These are phyloP conservation scores for Scopulariopsis brevicaulis DNA, from an alignment of 2,329 filamentous ascomycete genomes.

Conservation along the genomic window DNA sequence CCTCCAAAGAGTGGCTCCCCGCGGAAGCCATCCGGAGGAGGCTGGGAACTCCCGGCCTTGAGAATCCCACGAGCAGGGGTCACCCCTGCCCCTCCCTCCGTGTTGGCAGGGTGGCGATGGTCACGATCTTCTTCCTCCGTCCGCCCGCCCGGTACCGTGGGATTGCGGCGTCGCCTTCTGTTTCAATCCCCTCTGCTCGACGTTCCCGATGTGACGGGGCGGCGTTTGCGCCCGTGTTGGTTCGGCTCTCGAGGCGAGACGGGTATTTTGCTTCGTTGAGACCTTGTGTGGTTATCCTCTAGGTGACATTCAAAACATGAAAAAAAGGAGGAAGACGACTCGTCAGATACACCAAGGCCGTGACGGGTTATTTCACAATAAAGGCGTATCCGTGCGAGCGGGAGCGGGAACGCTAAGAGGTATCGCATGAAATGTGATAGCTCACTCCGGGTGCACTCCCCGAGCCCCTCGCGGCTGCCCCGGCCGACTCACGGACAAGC, in stretches of 20 bases:
- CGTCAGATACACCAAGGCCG: too few relatives aligned
- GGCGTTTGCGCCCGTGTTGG: neutral
- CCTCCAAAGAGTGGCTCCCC: neutral
- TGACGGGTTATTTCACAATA: too few relatives aligned
- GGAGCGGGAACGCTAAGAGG: neutral
- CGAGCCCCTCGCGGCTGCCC: neutral
- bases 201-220: neutral
- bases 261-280: neutral
- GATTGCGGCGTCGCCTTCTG: neutral
- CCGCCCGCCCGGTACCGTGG: neutral
- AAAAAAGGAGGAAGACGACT: neutral
- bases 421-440: neutral
- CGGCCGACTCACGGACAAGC: neutral
- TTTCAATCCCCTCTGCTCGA: neutral
- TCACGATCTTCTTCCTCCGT: neutral
- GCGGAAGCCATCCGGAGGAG: neutral
- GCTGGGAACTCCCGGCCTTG: neutral
- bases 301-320: too few relatives aligned
- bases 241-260: neutral
- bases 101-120: neutral
- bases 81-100: too few relatives aligned
- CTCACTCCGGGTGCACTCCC: neutral
- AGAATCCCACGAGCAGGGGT: neutral
- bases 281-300: neutral
- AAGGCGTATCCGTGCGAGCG: neutral